Evolutionary conservation across 495 filamentous ascomycete genomes (phyloP).

Genomic region (Trichoderma gamsii): DNA sequence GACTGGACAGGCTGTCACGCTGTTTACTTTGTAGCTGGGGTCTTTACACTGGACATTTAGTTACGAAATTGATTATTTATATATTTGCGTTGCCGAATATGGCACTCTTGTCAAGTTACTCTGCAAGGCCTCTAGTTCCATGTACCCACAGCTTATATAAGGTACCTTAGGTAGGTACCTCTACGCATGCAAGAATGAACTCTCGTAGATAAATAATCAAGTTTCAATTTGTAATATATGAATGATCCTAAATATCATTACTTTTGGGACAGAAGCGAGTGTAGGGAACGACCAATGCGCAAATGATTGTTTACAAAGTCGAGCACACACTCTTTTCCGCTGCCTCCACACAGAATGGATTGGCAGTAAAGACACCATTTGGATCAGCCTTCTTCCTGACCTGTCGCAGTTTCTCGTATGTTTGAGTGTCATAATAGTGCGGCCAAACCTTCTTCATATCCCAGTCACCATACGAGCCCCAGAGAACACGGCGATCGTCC

Average conservation of each 20-base stretch:
- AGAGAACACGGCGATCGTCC: neutral
- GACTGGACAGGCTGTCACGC: neutral
- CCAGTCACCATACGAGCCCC: neutral
- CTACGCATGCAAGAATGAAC: too few relatives aligned
- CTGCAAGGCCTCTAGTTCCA: too few relatives aligned
- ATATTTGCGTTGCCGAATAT: too few relatives aligned
- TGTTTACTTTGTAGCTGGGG: neutral
- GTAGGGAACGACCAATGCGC: neutral
- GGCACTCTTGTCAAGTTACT: too few relatives aligned
- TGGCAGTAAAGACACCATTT: neutral
- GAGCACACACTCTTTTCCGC: neutral
- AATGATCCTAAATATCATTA: too few relatives aligned
- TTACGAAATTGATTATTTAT: too few relatives aligned
- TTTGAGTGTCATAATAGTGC: neutral
- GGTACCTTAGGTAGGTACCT: too few relatives aligned
- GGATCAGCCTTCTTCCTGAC: neutral
- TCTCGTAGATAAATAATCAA: too few relatives aligned
- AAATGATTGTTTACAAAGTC: neutral
- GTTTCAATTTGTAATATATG: too few relatives aligned
- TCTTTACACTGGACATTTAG: too few relatives aligned
- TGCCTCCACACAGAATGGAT: neutral
- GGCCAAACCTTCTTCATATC: neutral
- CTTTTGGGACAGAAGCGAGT: too few relatives aligned
- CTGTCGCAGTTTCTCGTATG: neutral
- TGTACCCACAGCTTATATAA: too few relatives aligned